These are phyloP conservation scores for Hymenoscyphus fructigenus DNA, from an alignment of 2,329 filamentous ascomycete genomes.

Conservation along the genomic window DNA sequence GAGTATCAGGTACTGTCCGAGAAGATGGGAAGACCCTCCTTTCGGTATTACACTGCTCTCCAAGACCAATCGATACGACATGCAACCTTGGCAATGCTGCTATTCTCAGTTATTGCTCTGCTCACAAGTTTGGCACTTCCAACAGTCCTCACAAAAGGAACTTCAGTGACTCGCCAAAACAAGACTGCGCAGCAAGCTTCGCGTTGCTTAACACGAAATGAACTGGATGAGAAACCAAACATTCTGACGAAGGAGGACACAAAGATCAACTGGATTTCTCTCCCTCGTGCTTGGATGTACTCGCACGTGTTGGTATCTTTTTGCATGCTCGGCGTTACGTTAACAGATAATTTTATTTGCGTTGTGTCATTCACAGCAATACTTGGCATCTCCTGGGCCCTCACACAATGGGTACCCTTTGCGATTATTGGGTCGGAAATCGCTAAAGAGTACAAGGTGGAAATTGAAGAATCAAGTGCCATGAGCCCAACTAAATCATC, in stretches of 20 bases:
- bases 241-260: too few species aligned
- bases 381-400: constrained; percentile 34
- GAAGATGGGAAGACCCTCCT: constrained; percentile 1
- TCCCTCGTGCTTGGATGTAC: constrained; percentile 17
- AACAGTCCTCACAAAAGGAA: not conserved
- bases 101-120: constrained; percentile 11
- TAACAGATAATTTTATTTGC: constrained; percentile 14
- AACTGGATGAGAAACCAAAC: too few species aligned
- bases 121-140: not conserved
- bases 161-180: not conserved
- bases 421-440: constrained; percentile 33
- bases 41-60: not conserved
- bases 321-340: constrained; percentile 19
- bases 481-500: not conserved
- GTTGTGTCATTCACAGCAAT: constrained; percentile 17
- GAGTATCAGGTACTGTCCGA: not conserved
- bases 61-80: constrained; percentile 8
- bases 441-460: not conserved
- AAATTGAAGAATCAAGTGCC: not conserved
- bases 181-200: not conserved
- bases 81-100: constrained; percentile 3
- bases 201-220: too few species aligned
- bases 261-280: not conserved
- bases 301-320: constrained; percentile 21
- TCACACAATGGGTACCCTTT: constrained; percentile 37